A percentile compares a stretch with the other conserved stretches of the same genome.
Conservation (phyloP, 495 filamentous ascomycete species). For the Podospora anserina region DNA sequence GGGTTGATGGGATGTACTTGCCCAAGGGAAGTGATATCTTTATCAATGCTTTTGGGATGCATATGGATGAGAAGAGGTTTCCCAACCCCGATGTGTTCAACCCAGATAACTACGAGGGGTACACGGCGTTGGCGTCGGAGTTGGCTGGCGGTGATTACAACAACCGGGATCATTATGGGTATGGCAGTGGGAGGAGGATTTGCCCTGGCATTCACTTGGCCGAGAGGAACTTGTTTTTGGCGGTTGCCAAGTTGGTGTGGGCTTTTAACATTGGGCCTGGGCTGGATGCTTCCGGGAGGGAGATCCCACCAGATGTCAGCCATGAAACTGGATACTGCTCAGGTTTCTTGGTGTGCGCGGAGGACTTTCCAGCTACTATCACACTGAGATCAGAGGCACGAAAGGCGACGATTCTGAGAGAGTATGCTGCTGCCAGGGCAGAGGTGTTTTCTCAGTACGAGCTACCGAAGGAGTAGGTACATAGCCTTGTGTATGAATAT, state of each 20-base stretch:
- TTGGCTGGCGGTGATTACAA: constrained; percentile 27
- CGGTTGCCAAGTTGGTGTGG: constrained; percentile 49
- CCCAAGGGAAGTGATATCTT: constrained; percentile 44
- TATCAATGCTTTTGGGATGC: constrained; percentile 42
- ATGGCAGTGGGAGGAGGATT: constrained; percentile 53
- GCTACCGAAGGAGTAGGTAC: constrained; percentile 17
- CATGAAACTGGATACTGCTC: constrained; percentile 34
- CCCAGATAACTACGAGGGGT: constrained; percentile 40
- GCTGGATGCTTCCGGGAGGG: constrained; percentile 26
- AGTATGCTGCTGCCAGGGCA: constrained; percentile 29
- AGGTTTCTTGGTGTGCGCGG: constrained; percentile 40
- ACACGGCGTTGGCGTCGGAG: constrained; percentile 36
- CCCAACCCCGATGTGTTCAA: constrained; percentile 47
- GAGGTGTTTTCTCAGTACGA: constrained; percentile 25
- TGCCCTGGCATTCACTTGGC: constrained; percentile 58
- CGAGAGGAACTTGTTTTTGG: constrained; percentile 49
- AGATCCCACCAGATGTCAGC: constrained; percentile 29
- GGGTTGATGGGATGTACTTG: constrained; percentile 41
- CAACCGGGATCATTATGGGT: constrained; percentile 50
- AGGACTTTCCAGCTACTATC: constrained; percentile 29
- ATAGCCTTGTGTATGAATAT: not conserved
- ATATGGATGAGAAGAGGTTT: constrained; percentile 34
- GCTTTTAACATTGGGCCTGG: constrained; percentile 45
- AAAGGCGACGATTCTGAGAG: constrained; percentile 24
- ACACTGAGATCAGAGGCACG: constrained; percentile 26